phyloP scores from a whole-genome alignment of 2,329 filamentous ascomycete genomes.

The Colletotrichum magnum region DNA sequence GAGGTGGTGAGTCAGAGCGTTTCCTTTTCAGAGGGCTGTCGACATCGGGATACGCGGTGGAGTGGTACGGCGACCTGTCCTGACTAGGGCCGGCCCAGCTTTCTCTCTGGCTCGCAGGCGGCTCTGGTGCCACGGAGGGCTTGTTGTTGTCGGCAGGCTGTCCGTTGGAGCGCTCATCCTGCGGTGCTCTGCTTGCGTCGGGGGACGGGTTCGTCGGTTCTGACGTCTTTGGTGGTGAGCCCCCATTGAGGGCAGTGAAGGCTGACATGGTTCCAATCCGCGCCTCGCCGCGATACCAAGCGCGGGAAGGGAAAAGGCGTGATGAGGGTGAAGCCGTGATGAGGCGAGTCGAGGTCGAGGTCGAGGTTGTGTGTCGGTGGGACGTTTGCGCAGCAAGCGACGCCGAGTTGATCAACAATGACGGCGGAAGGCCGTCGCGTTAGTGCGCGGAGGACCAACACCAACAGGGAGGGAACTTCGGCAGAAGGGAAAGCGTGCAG shows the following conservation, averaged over 20 bases:
- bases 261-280: slow-evolving; percentile 59
- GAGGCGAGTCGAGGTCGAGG: not conserved
- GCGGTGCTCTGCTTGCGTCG: slow-evolving; percentile 49
- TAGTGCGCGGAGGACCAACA: slow-evolving; percentile 21
- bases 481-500: slow-evolving; percentile 13
- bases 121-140: slow-evolving; percentile 45
- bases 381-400: slow-evolving; percentile 16
- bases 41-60: slow-evolving; percentile 57
- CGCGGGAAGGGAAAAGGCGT: slow-evolving; percentile 8
- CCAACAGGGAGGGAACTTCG: slow-evolving; percentile 28
- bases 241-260: slow-evolving; percentile 68
- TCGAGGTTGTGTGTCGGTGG: not conserved
- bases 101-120: slow-evolving; percentile 53
- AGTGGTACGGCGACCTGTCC: slow-evolving; percentile 59
- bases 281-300: slow-evolving; percentile 40
- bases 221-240: slow-evolving; percentile 61
- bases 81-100: slow-evolving; percentile 57
- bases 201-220: slow-evolving; percentile 52
- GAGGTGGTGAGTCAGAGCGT: slow-evolving; percentile 74
- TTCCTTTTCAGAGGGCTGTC: slow-evolving; percentile 76
- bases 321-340: slow-evolving; percentile 24
- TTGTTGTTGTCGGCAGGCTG: slow-evolving; percentile 41
- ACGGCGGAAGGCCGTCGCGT: slow-evolving; percentile 24
- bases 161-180: slow-evolving; percentile 51
- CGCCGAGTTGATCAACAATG: slow-evolving; percentile 1